Evolutionary conservation across 257 asterid species (phyloP), one percentile per base, ranked within the genome.

Genomic region (Leonotis leonurus): DNA sequence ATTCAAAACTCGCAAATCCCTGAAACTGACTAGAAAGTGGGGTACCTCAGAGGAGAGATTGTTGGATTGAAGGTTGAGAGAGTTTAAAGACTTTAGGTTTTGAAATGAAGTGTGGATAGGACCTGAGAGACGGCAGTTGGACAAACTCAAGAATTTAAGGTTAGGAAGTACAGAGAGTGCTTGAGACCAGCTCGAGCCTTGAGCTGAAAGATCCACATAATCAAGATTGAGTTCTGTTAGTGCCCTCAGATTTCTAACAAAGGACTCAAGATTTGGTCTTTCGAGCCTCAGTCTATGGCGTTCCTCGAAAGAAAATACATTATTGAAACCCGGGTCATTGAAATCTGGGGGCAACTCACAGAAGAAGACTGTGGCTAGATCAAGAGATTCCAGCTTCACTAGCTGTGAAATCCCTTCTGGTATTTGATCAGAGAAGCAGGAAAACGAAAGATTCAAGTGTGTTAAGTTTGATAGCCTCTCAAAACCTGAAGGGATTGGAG

Each of bases 151-250:
- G 60, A 55, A 27, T 63, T 62, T 54, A 62, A 70, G 75, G 55
- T 46, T 70, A 11, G 70, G 32, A 55, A 62, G 70, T 13, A 16
- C 70, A 0, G 75, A 62, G 29, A 70, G 37, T n/a, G 70, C 75
- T 70, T 25, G 75, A 44, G 75, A 62, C 75, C 75, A 70, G 65
- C 14, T 62, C 1, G 70, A 45, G 12, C 75, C 75, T 70, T 62
- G 75, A 46, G 75, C 75, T 16, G 75, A 70, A 55, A 70, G 75
- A 50, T 70, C 75, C 52, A 70, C 75, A 70, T 25, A 6, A 36
- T 70, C 70, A 36, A 70, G 70, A 46, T 3, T 3, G 3, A 70
- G 18, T n/a, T 54, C 70, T 13, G 37, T 62, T 17, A 70, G 27
- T 24, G 33, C 35, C 3, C 36, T 70, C 51, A 62, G 18, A 45